Base-by-base conservation (phyloP, 108 stramenopile genomes). In the Nitzschia putrida region DNA sequence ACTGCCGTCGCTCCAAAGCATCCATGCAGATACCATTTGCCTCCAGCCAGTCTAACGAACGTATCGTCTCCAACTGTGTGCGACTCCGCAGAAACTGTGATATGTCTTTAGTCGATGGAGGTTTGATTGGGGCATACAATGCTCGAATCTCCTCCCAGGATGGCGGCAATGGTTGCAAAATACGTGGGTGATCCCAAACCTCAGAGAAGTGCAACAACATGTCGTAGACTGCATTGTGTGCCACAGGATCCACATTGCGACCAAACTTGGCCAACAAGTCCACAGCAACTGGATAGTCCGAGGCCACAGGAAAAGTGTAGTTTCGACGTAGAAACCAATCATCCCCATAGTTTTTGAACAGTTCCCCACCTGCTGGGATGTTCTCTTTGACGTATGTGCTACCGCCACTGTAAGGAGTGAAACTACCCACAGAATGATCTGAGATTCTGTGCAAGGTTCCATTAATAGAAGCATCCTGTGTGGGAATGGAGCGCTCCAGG, bases 301-400 rank as follows among this genome's bases (percentile, higher is more conserved):
- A 43, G 42, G 52, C 24, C 1, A 57, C 53, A 13, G 67, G 67
- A 24, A 68, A 57, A 9, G 14, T 53, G 18, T 47, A 41, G 47
- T 71, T 59, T 29, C 89, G 77, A 13, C 42, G 24, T 18, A 47
- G 18, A 54, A 88, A 92, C 88, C 88, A 92, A 0, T 75, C 57
- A 10, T 76, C 71, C 7, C 91, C 88, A 78, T 92, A 92, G 23
- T 44, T 6, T 11, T 74, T 78, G 64, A 89, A 92, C 8, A 91
- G 49, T 73, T 93, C 92, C 24, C 77, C 83, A 57, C 88, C 91
- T 0, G 72, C 84, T 26, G 69, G 72, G 53, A 92, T 74, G 39
- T 75, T 16, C 18, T 70, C 41, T 5, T 11, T 47, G 0, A 80
- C 73, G 16, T 56, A 22, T 26, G 81, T 66, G 1, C 14, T 7